Evolutionary conservation across 495 filamentous ascomycete species (phyloP).

Genomic region (Mytilinidion resinicola): DNA sequence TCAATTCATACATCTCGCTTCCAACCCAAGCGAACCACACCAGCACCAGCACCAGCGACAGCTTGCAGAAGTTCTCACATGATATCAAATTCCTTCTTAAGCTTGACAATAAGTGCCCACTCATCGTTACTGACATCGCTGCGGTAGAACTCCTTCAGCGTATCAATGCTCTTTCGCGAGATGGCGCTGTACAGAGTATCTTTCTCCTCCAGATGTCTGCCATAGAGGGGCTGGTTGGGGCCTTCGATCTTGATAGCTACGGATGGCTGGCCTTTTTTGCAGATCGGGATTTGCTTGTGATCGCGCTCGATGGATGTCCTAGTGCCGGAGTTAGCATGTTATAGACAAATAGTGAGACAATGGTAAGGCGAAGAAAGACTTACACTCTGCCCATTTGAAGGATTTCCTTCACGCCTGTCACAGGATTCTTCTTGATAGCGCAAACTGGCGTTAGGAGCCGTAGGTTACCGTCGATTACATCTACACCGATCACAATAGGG

Average conservation of each 20-base stretch:
- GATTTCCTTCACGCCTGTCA: constrained; percentile 75
- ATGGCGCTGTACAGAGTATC: constrained; percentile 84
- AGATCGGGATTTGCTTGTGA: constrained; percentile 84
- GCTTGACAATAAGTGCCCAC: constrained; percentile 84
- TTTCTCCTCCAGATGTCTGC: constrained; percentile 90
- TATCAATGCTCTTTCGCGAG: constrained; percentile 82
- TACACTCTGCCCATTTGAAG: constrained; percentile 90
- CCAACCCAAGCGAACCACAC: too few species aligned
- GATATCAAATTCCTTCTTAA: constrained; percentile 93
- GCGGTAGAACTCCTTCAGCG: constrained; percentile 92
- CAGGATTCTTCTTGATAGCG: constrained; percentile 70
- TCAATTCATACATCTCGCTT: too few species aligned
- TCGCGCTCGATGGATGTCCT: constrained; percentile 94
- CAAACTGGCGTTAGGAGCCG: constrained; percentile 81
- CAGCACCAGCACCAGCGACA: too few species aligned
- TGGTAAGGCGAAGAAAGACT: constrained; percentile 37
- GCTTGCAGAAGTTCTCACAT: constrained; percentile 6
- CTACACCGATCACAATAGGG: constrained; percentile 92
- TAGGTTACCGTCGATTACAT: constrained; percentile 85
- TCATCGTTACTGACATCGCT: constrained; percentile 88
- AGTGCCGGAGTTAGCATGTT: constrained; percentile 16
- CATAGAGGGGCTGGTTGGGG: constrained; percentile 88
- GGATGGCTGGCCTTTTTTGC: constrained; percentile 93
- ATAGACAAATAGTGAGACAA: not conserved
- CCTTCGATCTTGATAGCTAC: constrained; percentile 98